phyloP scores from a whole-genome alignment of 306 rosid species.

The Quercus agrifolia region DNA sequence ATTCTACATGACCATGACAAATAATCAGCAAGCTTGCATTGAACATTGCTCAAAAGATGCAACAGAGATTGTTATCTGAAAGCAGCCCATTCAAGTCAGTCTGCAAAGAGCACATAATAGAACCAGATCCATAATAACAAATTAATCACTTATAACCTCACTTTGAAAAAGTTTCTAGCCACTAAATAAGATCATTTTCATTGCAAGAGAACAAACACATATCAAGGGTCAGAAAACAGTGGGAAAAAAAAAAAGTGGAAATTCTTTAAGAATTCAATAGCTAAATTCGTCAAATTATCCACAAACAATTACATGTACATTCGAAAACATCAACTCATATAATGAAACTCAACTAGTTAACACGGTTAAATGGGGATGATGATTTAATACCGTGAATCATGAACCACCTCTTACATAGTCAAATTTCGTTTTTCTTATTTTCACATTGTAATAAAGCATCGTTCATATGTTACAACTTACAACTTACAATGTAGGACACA shows the following conservation, averaged over 20 bases:
- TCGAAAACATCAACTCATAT: slow-evolving; percentile 12
- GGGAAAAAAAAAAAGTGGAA: slow-evolving; percentile 3
- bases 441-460: background rate
- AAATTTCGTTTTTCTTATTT: background rate
- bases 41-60: background rate
- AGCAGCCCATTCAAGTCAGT: background rate
- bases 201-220: background rate
- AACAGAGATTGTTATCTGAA: background rate
- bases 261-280: slow-evolving; percentile 8
- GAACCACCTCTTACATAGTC: background rate
- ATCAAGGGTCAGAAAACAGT: background rate
- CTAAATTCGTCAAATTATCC: background rate
- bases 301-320: background rate
- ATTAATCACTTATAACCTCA: too few species aligned
- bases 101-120: background rate
- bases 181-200: background rate
- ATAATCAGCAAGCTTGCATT: background rate
- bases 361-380: background rate
- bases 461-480: slow-evolving; percentile 22
- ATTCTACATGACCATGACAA: background rate
- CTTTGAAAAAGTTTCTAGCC: background rate
- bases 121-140: too few species aligned
- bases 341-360: background rate
- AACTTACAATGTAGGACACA: slow-evolving; percentile 21
- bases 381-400: background rate